Percentiles rank a stretch among this genome's conserved stretches.
Conservation (phyloP, 345 rosid species). For the Noccaea caerulescens region DNA sequence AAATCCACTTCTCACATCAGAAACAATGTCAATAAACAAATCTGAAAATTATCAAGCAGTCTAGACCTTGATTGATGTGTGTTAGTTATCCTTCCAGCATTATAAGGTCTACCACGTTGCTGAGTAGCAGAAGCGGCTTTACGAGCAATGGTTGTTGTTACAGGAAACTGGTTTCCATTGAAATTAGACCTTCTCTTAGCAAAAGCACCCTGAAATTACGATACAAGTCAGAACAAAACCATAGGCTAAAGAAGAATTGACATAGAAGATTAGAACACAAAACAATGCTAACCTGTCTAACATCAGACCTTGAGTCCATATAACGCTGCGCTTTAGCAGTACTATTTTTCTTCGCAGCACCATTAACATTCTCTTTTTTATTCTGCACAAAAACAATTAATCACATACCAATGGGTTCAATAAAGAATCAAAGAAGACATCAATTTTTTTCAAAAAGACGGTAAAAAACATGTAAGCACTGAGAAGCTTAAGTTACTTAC, state of each 20-base stretch:
- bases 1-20: neutral
- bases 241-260: neutral
- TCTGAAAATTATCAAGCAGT: slow-evolving; percentile 23
- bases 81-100: slow-evolving; percentile 48
- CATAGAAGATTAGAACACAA: neutral
- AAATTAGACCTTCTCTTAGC: slow-evolving; percentile 78
- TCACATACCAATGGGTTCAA: slow-evolving; percentile 9
- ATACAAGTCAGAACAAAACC: slow-evolving; percentile 12
- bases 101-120: slow-evolving; percentile 56
- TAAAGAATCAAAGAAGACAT: slow-evolving; percentile 19
- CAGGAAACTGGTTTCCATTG: slow-evolving; percentile 66
- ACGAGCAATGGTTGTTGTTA: slow-evolving; percentile 56
- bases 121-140: slow-evolving; percentile 60
- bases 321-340: slow-evolving; percentile 53
- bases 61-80: slow-evolving; percentile 68
- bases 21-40: slow-evolving; percentile 7
- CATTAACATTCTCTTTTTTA: slow-evolving; percentile 56
- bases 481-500: slow-evolving; percentile 45
- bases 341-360: slow-evolving; percentile 52
- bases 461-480: neutral
- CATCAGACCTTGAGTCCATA: slow-evolving; percentile 66
- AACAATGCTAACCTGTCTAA: slow-evolving; percentile 69
- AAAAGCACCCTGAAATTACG: slow-evolving; percentile 62
- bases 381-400: slow-evolving; percentile 49
- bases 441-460: neutral